Percentiles rank a stretch among this genome's conserved stretches.
Conservation (phyloP, 1,284 basidiomycete species). For the Sanghuangporus sanghuang region DNA sequence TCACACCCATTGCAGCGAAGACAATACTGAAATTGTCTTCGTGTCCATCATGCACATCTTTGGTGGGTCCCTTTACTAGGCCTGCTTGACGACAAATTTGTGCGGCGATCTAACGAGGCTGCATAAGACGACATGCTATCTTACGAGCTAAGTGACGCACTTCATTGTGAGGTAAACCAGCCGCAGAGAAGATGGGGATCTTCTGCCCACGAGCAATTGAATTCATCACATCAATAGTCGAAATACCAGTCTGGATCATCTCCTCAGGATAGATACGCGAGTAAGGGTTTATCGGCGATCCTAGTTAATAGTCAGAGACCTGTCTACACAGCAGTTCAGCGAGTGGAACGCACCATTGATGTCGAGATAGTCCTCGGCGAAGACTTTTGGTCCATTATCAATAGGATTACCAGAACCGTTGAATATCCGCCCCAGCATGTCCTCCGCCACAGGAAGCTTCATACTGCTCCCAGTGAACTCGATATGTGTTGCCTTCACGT, state of each 20-base stretch:
- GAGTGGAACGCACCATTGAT: conserved; percentile 78
- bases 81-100: conserved; percentile 99
- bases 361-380: conserved; percentile 98
- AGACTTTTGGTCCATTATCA: conserved; percentile 98
- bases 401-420: conserved; percentile 98
- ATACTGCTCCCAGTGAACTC: conserved; percentile 98
- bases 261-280: conserved; percentile 99
- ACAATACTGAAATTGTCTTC: conserved; percentile 99
- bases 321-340: conserved; percentile 2
- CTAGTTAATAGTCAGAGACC: conserved; percentile 36
- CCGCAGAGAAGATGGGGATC: conserved; percentile 99
- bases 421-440: conserved; percentile 99
- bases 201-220: conserved; percentile 99
- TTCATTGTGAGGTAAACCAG: conserved; percentile 98
- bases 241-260: conserved; percentile 99
- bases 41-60: conserved; percentile 97
- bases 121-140: conserved; percentile 7
- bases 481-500: conserved; percentile 96
- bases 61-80: conserved; percentile 90
- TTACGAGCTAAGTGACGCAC: conserved; percentile 37
- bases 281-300: conserved; percentile 98
- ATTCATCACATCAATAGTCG: conserved; percentile 98
- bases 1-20: conserved; percentile 99
- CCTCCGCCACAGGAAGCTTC: conserved; percentile 99
- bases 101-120: conserved; percentile 79